Percentiles rank a stretch among this genome's conserved stretches.
Evolutionary conservation across 1,284 basidiomycete species (phyloP).

Genomic region (Rhodotorula sp.): DNA sequence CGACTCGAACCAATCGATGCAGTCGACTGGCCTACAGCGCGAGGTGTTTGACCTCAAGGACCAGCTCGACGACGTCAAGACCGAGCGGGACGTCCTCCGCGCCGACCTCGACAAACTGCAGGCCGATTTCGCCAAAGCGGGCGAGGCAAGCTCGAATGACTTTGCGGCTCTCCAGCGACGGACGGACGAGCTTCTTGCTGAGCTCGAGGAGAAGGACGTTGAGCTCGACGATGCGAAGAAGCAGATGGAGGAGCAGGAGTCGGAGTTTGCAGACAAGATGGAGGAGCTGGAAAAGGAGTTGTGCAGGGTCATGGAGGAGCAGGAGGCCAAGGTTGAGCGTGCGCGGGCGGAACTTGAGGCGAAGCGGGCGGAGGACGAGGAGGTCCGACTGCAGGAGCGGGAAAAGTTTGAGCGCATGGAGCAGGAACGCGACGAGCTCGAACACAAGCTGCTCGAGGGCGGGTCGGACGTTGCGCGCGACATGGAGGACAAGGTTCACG

Average conservation of each 20-base stretch:
- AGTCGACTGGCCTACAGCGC: conserved; percentile 52
- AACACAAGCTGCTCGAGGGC: conserved; percentile 16
- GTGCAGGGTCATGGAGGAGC: conserved; percentile 44
- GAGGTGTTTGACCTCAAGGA: conserved; percentile 54
- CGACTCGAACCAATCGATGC: conserved; percentile 39
- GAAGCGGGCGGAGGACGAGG: conserved; percentile 25
- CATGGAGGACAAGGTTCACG: conserved; percentile 8
- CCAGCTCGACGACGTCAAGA: conserved; percentile 46
- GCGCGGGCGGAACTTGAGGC: conserved; percentile 23
- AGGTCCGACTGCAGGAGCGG: conserved; percentile 9
- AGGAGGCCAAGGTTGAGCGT: conserved; percentile 38
- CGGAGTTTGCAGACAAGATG: conserved; percentile 51
- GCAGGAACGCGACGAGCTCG: conserved; percentile 46
- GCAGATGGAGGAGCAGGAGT: conserved; percentile 41
- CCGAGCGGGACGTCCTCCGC: conserved; percentile 30
- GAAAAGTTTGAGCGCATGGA: conserved; percentile 42
- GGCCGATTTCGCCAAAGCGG: conserved; percentile 42
- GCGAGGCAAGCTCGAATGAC: conserved; percentile 36
- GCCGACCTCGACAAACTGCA: conserved; percentile 49
- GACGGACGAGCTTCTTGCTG: conserved; percentile 40
- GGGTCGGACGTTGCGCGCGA: conserved; percentile 1
- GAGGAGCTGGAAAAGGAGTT: conserved; percentile 51
- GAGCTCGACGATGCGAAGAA: conserved; percentile 41
- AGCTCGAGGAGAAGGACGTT: conserved; percentile 46
- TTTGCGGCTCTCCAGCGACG: conserved; percentile 48